Evolutionary conservation across 768 basidiomycete species (phyloP).

Genomic region (Candolleomyces eurysporus): DNA sequence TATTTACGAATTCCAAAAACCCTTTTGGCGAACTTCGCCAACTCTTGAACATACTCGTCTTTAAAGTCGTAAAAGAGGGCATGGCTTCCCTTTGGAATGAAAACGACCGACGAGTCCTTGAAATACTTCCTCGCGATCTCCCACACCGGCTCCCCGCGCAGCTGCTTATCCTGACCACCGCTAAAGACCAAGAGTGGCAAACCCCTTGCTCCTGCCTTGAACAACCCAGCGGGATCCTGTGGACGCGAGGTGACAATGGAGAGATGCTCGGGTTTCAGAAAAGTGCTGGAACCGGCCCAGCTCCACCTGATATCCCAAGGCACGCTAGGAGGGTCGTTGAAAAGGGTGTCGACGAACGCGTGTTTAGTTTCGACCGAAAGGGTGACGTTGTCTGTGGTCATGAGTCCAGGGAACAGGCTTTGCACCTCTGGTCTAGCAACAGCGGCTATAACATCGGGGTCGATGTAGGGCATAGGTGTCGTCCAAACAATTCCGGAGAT

Average conservation of each 20-base stretch:
- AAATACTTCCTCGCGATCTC: slow-evolving; percentile 28
- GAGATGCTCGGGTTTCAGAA: slow-evolving; percentile 18
- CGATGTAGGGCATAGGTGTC: slow-evolving; percentile 23
- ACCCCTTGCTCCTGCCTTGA: slow-evolving; percentile 22
- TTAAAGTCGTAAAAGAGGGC: background rate
- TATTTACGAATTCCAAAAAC: background rate
- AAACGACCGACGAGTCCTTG: slow-evolving; percentile 20
- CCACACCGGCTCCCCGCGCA: slow-evolving; percentile 23
- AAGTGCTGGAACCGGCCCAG: slow-evolving; percentile 20
- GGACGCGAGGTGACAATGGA: slow-evolving; percentile 20
- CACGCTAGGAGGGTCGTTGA: slow-evolving; percentile 22
- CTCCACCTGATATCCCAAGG: slow-evolving; percentile 21
- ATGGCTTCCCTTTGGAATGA: background rate
- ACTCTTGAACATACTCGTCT: background rate
- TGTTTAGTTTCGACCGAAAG: slow-evolving; percentile 16
- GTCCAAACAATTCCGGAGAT: slow-evolving; percentile 28
- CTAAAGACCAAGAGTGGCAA: slow-evolving; percentile 25
- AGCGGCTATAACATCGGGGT: slow-evolving; percentile 16
- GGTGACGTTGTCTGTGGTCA: slow-evolving; percentile 20
- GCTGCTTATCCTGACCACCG: slow-evolving; percentile 24
- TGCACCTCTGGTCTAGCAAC: slow-evolving; percentile 21
- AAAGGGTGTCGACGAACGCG: slow-evolving; percentile 25
- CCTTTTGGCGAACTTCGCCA: background rate
- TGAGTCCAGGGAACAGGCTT: slow-evolving; percentile 19
- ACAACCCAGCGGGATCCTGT: slow-evolving; percentile 25